These are phyloP conservation scores for Heimioporus sp. DNA, from an alignment of 768 basidiomycete species.

Conservation along the genomic window DNA sequence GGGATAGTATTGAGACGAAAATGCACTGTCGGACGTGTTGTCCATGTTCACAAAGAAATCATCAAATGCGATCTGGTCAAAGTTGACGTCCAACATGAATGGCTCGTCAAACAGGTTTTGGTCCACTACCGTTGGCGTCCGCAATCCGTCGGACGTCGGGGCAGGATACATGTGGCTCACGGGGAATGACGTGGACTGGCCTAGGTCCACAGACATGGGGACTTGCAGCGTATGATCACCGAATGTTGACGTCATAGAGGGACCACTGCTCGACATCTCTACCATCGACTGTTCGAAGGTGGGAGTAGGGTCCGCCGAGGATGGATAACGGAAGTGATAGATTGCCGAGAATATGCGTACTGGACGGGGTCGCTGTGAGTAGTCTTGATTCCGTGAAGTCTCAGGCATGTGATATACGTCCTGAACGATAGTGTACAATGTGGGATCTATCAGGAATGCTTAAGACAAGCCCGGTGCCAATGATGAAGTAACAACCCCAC, in stretches of 20 bases:
- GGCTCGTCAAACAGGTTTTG: slow-evolving; percentile 28
- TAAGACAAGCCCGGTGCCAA: neutral
- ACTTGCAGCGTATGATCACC: slow-evolving; percentile 1
- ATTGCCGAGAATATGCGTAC: slow-evolving; percentile 52
- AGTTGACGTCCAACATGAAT: slow-evolving; percentile 29
- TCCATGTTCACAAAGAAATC: slow-evolving; percentile 23
- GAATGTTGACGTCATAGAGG: slow-evolving; percentile 17
- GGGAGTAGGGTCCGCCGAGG: slow-evolving; percentile 9
- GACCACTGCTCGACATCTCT: slow-evolving; percentile 8
- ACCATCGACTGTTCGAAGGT: slow-evolving; percentile 9
- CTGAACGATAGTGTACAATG: slow-evolving; percentile 64
- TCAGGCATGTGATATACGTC: slow-evolving; percentile 44
- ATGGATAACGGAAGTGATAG: slow-evolving; percentile 53
- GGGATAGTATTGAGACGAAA: slow-evolving; percentile 27
- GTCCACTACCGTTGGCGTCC: slow-evolving; percentile 4
- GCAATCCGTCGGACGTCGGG: neutral
- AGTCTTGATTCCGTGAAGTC: slow-evolving; percentile 17
- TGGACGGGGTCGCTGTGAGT: slow-evolving; percentile 23
- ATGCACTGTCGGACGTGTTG: slow-evolving; percentile 13
- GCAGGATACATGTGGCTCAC: neutral
- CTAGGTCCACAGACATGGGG: neutral
- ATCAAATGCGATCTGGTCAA: slow-evolving; percentile 27
- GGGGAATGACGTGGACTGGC: slow-evolving; percentile 6
- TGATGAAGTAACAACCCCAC: slow-evolving; percentile 34
- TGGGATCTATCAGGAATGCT: slow-evolving; percentile 51